phyloP scores from a whole-genome alignment of 2,329 filamentous ascomycete species.

The Chalaropsis ovoidea region DNA sequence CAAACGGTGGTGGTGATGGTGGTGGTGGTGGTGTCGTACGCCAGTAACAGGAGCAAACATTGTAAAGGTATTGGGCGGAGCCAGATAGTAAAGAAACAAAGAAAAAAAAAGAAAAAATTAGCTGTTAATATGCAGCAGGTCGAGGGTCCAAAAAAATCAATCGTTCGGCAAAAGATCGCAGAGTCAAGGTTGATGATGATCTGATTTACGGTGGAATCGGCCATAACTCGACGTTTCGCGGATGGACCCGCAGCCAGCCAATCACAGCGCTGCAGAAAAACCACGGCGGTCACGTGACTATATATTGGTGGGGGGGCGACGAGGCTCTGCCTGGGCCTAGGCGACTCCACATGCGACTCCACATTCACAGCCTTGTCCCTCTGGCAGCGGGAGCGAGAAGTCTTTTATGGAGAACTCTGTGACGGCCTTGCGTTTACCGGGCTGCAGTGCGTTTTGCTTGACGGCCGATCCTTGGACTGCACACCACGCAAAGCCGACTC shows the following conservation, averaged over 20 bases:
- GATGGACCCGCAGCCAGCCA: slow-evolving; percentile 14
- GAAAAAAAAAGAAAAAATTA: slow-evolving; percentile 8
- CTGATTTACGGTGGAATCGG: slow-evolving; percentile 19
- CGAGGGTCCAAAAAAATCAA: not conserved
- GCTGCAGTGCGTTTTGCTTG: not conserved
- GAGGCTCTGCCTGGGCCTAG: not conserved
- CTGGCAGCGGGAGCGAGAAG: not conserved
- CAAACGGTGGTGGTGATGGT: not conserved
- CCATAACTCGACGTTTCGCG: slow-evolving; percentile 2
- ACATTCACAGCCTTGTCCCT: slow-evolving; percentile 3
- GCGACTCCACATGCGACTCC: not conserved
- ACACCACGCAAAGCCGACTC: not conserved
- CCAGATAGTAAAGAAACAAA: not conserved
- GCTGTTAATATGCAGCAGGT: not conserved
- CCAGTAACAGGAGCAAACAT: slow-evolving; percentile 43
- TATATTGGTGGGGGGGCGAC: slow-evolving; percentile 3
- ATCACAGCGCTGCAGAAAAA: slow-evolving; percentile 21
- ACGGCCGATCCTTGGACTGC: not conserved
- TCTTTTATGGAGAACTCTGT: slow-evolving; percentile 12
- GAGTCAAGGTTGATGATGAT: slow-evolving; percentile 17
- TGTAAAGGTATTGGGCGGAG: slow-evolving; percentile 13
- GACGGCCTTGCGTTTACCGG: not conserved
- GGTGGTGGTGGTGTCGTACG: slow-evolving; percentile 45
- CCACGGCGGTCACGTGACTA: slow-evolving; percentile 5
- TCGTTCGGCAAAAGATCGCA: slow-evolving; percentile 14